Evolutionary conservation across 306 rosid species (phyloP).

Genomic region (Macrotyloma uniflorum): DNA sequence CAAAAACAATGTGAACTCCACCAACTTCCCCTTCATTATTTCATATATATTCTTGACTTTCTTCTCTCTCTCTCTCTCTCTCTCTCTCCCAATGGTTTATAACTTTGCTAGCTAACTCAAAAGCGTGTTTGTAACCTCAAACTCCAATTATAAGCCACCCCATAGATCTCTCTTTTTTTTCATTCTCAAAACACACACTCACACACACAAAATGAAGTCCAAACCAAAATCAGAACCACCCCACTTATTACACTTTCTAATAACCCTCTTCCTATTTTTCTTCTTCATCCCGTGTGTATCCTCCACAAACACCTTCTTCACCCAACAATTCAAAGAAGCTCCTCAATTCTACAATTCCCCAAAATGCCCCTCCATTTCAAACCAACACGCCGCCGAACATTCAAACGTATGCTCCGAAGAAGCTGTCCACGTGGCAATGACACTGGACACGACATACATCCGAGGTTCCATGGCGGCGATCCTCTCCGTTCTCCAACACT

Average conservation of each 20-base stretch:
- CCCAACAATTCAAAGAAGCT: conserved; percentile 80
- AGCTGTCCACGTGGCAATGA: conserved; percentile 84
- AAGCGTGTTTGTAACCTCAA: conserved; percentile 44
- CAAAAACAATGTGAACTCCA: conserved; percentile 41
- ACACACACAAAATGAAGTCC: conserved; percentile 36
- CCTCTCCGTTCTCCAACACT: conserved; percentile 86
- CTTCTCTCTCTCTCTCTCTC: neutral
- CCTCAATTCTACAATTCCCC: conserved; percentile 95
- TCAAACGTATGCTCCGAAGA: conserved; percentile 56
- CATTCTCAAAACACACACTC: neutral
- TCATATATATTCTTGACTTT: conserved; percentile 38
- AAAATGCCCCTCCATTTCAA: conserved; percentile 48
- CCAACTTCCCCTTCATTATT: conserved; percentile 34
- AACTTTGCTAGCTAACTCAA: conserved; percentile 28
- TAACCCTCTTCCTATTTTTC: conserved; percentile 24
- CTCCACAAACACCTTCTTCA: neutral
- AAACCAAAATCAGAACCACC: conserved; percentile 32
- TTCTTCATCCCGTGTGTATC: conserved; percentile 10
- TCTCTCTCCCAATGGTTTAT: neutral
- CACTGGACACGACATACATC: conserved; percentile 82
- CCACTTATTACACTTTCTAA: neutral
- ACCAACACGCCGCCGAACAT: neutral
- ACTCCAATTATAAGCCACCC: conserved; percentile 41
- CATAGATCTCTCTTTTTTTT: conserved; percentile 29
- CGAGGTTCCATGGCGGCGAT: conserved; percentile 97